Percentiles rank a stretch among this genome's conserved stretches.
Conservation (phyloP, 1,284 basidiomycete genomes). For the Pholiota adiposa region DNA sequence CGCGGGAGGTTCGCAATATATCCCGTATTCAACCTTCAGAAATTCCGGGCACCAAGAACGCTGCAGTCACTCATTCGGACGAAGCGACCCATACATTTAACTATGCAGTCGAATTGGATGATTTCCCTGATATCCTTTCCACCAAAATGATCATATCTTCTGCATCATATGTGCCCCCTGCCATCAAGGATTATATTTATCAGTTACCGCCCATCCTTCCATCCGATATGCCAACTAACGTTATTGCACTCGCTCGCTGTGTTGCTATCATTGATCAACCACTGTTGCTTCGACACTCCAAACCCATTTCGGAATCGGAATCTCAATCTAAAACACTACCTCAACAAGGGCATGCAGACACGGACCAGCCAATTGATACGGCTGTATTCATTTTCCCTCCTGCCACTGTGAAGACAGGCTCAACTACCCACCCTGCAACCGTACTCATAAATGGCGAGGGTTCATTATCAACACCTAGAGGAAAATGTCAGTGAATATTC, state of each 20-base stretch:
- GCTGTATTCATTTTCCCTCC: conserved; percentile 87
- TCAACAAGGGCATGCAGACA: conserved; percentile 19
- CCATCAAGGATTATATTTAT: conserved; percentile 27
- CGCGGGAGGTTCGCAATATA: conserved; percentile 54
- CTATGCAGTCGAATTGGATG: conserved; percentile 55
- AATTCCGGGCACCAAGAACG: conserved; percentile 1
- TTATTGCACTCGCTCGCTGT: conserved; percentile 55
- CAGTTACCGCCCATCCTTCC: conserved; percentile 17
- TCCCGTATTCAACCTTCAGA: conserved; percentile 27
- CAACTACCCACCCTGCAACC: conserved; percentile 59
- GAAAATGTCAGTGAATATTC: conserved; percentile 65
- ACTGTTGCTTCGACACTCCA: conserved; percentile 31
- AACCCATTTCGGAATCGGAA: neutral
- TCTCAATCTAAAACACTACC: neutral
- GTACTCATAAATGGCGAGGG: conserved; percentile 82
- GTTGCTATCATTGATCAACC: conserved; percentile 69
- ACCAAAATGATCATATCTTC: conserved; percentile 48
- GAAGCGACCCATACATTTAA: conserved; percentile 28
- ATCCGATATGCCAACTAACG: conserved; percentile 10
- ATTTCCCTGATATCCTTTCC: conserved; percentile 58
- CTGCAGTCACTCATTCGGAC: neutral
- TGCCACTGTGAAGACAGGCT: conserved; percentile 50
- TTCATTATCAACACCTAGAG: conserved; percentile 83
- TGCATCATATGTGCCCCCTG: conserved; percentile 32
- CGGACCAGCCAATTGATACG: conserved; percentile 56